Evolutionary conservation across 768 basidiomycete species (phyloP).

Genomic region (Suillus spraguei): DNA sequence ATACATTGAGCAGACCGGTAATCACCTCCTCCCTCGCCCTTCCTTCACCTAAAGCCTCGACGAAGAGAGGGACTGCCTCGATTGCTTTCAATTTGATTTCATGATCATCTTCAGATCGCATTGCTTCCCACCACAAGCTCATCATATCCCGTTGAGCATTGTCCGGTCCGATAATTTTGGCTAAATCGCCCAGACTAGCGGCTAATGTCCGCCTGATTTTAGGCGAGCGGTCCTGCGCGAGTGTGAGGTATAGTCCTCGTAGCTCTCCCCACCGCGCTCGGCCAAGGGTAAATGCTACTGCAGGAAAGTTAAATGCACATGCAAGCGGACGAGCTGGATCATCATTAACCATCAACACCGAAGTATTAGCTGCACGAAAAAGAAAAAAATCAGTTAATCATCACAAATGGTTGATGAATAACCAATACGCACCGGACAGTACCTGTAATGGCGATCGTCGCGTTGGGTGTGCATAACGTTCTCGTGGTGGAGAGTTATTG

Average conservation of each 20-base stretch:
- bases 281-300: conserved; percentile 84
- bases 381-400: conserved; percentile 14
- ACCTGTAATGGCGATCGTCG: conserved; percentile 13
- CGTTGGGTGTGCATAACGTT: conserved; percentile 36
- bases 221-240: conserved; percentile 59
- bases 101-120: conserved; percentile 56
- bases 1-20: conserved; percentile 48
- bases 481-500: conserved; percentile 42
- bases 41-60: conserved; percentile 49
- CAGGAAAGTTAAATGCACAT: conserved; percentile 91
- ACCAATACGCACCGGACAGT: conserved; percentile 21
- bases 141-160: conserved; percentile 70
- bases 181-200: conserved; percentile 87
- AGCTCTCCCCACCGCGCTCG: conserved; percentile 72
- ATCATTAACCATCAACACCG: conserved; percentile 51
- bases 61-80: conserved; percentile 62
- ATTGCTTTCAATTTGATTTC: conserved; percentile 74
- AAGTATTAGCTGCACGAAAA: conserved; percentile 20
- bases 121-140: conserved; percentile 65
- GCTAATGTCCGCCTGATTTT: conserved; percentile 82
- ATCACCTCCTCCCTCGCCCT: conserved; percentile 50
- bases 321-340: conserved; percentile 77
- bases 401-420: not conserved
- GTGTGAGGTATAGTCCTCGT: conserved; percentile 62
- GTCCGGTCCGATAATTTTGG: conserved; percentile 78